Percentiles rank a stretch among this genome's conserved stretches.
Evolutionary conservation across 345 rosid species (phyloP).

Genomic region (Salix viminalis): DNA sequence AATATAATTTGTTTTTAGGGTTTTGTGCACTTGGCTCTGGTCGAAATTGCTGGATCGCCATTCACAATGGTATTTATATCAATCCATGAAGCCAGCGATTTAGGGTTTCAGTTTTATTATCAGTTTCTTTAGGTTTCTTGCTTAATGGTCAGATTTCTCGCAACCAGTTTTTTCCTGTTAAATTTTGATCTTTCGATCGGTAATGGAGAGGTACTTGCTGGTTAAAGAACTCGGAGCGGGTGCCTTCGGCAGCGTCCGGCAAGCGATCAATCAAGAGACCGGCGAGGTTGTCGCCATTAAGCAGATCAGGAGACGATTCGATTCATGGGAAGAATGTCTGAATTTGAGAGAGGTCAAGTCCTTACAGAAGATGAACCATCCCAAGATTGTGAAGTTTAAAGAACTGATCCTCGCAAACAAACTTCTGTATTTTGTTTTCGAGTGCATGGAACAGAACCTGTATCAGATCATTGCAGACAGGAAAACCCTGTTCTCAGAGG

Average conservation of each 20-base stretch:
- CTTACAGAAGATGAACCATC: constrained; percentile 78
- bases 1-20: background rate
- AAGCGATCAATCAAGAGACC: constrained; percentile 68
- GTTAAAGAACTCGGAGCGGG: constrained; percentile 94
- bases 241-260: constrained; percentile 93
- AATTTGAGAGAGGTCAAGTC: constrained; percentile 96
- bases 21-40: background rate
- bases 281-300: constrained; percentile 96
- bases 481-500: constrained; percentile 62
- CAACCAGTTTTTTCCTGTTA: background rate
- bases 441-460: constrained; percentile 90
- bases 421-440: constrained; percentile 77
- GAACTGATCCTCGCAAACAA: constrained; percentile 87
- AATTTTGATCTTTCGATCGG: background rate
- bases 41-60: too few relatives aligned
- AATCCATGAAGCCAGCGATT: background rate
- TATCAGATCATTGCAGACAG: constrained; percentile 88
- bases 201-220: constrained; percentile 60
- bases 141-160: background rate
- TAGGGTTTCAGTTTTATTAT: background rate
- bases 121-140: background rate
- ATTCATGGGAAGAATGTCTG: constrained; percentile 89
- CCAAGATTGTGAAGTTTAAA: constrained; percentile 91
- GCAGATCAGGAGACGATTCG: constrained; percentile 89
- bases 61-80: background rate